Evolutionary conservation across 2,329 filamentous ascomycete genomes (phyloP).

Genomic region (Rutstroemia sydowiana): DNA sequence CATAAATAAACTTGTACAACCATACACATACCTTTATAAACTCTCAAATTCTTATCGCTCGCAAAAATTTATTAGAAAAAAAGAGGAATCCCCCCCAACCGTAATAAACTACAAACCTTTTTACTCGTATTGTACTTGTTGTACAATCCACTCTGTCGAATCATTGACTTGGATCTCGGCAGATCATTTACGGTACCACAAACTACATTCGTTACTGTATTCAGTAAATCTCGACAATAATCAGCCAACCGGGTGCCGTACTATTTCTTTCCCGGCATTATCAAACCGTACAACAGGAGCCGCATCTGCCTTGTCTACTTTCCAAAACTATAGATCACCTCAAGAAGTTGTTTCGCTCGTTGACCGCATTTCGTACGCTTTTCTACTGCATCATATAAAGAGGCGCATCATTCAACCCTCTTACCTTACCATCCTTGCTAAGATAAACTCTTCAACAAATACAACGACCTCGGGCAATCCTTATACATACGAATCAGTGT

Average conservation of each 20-base stretch:
- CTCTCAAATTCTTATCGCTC: no score
- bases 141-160: neutral
- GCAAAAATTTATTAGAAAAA: no score
- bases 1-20: neutral
- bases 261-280: neutral
- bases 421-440: no score
- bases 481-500: constrained; percentile 16
- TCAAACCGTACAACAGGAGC: constrained; percentile 6
- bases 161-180: constrained; percentile 1
- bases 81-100: no score
- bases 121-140: neutral
- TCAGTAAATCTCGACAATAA: constrained; percentile 6
- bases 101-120: neutral
- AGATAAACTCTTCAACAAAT: no score
- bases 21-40: no score
- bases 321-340: neutral
- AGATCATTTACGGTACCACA: neutral
- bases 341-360: neutral
- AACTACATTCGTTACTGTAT: constrained; percentile 3
- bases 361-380: neutral
- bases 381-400: neutral
- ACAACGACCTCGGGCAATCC: no score
- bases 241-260: constrained; percentile 7
- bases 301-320: neutral
- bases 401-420: constrained; percentile 2